Evolutionary conservation across 176 grass and related monocot genomes (phyloP).

Genomic region (Zizania latifolia): DNA sequence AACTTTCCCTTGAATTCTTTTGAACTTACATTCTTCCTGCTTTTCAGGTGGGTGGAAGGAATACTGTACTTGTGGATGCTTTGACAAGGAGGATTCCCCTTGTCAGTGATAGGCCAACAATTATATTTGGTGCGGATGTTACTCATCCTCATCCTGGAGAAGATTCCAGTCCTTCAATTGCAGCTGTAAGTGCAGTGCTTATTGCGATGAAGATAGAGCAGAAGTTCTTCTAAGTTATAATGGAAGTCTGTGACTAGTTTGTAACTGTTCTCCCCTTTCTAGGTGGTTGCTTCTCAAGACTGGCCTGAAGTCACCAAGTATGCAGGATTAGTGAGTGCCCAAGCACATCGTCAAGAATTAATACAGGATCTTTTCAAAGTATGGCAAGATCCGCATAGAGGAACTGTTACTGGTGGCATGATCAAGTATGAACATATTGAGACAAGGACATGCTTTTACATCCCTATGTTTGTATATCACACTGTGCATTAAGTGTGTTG

Average conservation of each 20-base stretch:
- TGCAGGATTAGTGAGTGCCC: slow-evolving; percentile 78
- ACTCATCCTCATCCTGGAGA: slow-evolving; percentile 94
- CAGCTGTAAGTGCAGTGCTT: slow-evolving; percentile 87
- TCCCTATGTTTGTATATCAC: background rate
- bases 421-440: slow-evolving; percentile 54
- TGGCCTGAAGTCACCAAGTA: slow-evolving; percentile 94
- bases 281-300: slow-evolving; percentile 98
- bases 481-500: slow-evolving; percentile 4
- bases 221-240: background rate
- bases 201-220: background rate
- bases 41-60: slow-evolving; percentile 81
- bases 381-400: slow-evolving; percentile 83
- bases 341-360: slow-evolving; percentile 85
- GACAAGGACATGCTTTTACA: background rate
- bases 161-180: slow-evolving; percentile 91
- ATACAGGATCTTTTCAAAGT: slow-evolving; percentile 94
- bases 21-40: background rate
- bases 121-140: slow-evolving; percentile 97
- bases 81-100: slow-evolving; percentile 69
- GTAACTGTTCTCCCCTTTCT: background rate
- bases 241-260: background rate
- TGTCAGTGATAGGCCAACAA: slow-evolving; percentile 79
- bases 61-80: slow-evolving; percentile 86
- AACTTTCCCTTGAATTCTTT: background rate
- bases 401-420: slow-evolving; percentile 85